A percentile compares a stretch with the other conserved stretches of the same genome.
Conservation (phyloP, 2,329 filamentous ascomycete species). For the Fusarium luffae region DNA sequence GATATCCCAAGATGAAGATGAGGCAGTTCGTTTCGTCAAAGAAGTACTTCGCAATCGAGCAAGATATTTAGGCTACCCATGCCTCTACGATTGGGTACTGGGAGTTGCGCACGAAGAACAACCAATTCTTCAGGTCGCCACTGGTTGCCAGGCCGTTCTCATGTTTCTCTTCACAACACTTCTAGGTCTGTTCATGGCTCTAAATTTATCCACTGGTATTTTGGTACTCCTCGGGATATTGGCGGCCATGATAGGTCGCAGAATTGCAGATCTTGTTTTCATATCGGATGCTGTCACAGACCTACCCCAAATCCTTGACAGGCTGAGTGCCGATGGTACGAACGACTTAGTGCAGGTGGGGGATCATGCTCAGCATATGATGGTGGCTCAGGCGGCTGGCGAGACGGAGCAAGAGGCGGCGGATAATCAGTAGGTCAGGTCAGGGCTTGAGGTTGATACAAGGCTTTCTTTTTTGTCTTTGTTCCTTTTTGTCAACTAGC, state of each 20-base stretch:
- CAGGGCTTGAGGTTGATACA: fast-evolving
- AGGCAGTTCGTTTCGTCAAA: fast-evolving
- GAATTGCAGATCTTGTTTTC: fast-evolving
- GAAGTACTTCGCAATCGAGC: background rate
- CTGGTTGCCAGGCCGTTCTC: background rate
- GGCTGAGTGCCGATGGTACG: fast-evolving
- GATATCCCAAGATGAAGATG: fast-evolving
- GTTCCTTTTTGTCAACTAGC: background rate
- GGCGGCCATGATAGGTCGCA: fast-evolving
- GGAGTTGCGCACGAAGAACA: background rate
- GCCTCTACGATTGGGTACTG: background rate
- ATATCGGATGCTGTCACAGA: background rate
- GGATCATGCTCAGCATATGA: background rate
- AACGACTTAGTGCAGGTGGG: fast-evolving
- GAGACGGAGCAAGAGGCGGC: fast-evolving
- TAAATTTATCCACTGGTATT: background rate
- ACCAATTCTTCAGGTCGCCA: background rate
- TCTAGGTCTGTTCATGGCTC: background rate
- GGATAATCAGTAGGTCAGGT: fast-evolving
- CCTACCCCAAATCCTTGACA: background rate
- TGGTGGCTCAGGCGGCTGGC: background rate
- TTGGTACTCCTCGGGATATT: background rate
- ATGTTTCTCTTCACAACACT: background rate
- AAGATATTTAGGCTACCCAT: fast-evolving
- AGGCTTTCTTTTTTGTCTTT: background rate